phyloP scores from a whole-genome alignment of 78 protist species.

The Acrasis kona region DNA sequence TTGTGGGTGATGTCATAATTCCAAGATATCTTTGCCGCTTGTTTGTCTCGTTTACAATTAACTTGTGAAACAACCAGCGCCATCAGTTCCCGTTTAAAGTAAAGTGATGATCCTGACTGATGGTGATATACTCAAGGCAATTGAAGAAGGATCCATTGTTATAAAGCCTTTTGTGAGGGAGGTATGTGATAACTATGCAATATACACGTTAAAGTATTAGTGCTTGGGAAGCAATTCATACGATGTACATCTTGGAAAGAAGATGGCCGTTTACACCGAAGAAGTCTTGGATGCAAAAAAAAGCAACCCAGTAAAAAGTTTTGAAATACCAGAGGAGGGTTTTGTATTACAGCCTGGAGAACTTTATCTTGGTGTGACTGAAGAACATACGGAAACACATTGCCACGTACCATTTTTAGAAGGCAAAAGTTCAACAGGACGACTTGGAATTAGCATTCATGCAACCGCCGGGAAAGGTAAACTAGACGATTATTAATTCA shows the following conservation, averaged over 20 bases:
- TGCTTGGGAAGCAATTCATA: neutral
- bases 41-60: neutral
- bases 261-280: neutral
- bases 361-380: neutral
- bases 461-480: neutral
- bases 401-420: neutral
- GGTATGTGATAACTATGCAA: no score
- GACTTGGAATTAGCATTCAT: conserved; percentile 1
- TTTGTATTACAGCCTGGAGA: neutral
- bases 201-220: no score
- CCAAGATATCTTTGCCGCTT: neutral
- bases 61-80: neutral
- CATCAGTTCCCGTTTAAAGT: no score
- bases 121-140: neutral
- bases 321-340: neutral
- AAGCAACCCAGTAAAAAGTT: neutral
- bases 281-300: neutral
- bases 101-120: neutral
- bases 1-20: neutral
- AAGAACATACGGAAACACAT: neutral
- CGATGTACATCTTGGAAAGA: neutral
- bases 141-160: neutral
- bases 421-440: neutral
- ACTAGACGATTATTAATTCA: no score
- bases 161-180: neutral